These are phyloP conservation scores for Abelmoschus esculentus DNA, from an alignment of 345 rosid species.

Conservation along the genomic window DNA sequence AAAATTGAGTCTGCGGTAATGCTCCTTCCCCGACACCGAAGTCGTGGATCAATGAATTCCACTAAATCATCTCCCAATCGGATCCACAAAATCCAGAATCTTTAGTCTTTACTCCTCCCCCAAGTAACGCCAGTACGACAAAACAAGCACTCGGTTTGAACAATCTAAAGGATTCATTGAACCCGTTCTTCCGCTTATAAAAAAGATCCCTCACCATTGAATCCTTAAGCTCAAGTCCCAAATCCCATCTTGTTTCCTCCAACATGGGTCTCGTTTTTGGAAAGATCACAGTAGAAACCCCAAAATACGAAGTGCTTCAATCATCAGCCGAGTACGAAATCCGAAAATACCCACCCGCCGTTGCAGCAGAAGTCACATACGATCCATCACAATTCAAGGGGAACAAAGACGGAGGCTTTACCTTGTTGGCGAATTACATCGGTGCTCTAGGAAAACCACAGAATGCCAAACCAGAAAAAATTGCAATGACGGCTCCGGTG, in stretches of 20 bases:
- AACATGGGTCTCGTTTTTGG: slow-evolving; percentile 1
- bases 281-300: slow-evolving; percentile 2
- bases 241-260: background rate
- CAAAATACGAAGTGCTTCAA: slow-evolving; percentile 11
- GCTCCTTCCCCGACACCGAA: background rate
- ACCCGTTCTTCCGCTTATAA: background rate
- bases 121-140: slow-evolving; percentile 6
- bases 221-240: background rate
- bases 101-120: background rate
- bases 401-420: slow-evolving; percentile 35
- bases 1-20: too few species aligned
- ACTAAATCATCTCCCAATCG: slow-evolving; percentile 3
- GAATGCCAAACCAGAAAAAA: slow-evolving; percentile 66
- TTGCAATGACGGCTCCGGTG: slow-evolving; percentile 85
- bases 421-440: slow-evolving; percentile 65
- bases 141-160: background rate
- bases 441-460: slow-evolving; percentile 78
- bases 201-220: background rate
- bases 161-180: too few species aligned
- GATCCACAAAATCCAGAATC: slow-evolving; percentile 2
- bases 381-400: slow-evolving; percentile 61
- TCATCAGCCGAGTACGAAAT: slow-evolving; percentile 58
- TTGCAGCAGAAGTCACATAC: slow-evolving; percentile 67
- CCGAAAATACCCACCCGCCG: slow-evolving; percentile 61
- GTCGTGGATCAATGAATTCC: slow-evolving; percentile 30